Conservation (phyloP, 805 yeast genomes). For the Candida xyloterini region DNA sequence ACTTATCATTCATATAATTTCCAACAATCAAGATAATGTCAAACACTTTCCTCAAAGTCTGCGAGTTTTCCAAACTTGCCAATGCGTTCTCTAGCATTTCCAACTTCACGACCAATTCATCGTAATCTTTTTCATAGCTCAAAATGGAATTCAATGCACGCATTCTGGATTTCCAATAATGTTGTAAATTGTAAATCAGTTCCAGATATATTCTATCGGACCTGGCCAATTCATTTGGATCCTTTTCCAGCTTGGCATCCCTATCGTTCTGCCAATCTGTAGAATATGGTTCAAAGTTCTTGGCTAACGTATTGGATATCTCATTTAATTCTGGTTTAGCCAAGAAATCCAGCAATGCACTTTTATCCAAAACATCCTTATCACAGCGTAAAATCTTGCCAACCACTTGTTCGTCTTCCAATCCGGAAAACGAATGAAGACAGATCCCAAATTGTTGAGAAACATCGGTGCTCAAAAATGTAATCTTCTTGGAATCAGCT, state of each 20-base stretch:
- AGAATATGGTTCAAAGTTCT: conserved; percentile 77
- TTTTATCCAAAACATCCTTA: conserved; percentile 60
- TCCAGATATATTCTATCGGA: conserved; percentile 85
- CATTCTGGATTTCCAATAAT: conserved; percentile 91
- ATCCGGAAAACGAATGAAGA: conserved; percentile 67
- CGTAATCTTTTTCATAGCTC: conserved; percentile 74
- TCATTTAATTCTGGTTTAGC: conserved; percentile 72
- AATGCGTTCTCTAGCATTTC: conserved; percentile 72
- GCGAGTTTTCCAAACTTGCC: conserved; percentile 60
- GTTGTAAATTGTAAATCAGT: conserved; percentile 75
- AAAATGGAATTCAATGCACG: conserved; percentile 72
- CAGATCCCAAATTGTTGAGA: conserved; percentile 96
- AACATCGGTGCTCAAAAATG: conserved; percentile 76
- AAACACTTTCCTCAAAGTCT: conserved; percentile 65
- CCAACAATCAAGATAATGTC: conserved; percentile 89
- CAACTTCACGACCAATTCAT: conserved; percentile 64
- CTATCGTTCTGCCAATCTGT: conserved; percentile 57
- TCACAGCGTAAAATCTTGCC: conserved; percentile 74
- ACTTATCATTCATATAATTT: conserved; percentile 91
- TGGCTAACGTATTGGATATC: conserved; percentile 64
- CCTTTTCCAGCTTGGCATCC: conserved; percentile 55
- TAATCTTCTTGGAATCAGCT: conserved; percentile 50
- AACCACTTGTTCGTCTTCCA: conserved; percentile 65
- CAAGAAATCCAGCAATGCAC: conserved; percentile 81
- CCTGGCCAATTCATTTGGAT: conserved; percentile 74